Conservation (phyloP, 75 land plant genomes). For the Picea sitchensis region DNA sequence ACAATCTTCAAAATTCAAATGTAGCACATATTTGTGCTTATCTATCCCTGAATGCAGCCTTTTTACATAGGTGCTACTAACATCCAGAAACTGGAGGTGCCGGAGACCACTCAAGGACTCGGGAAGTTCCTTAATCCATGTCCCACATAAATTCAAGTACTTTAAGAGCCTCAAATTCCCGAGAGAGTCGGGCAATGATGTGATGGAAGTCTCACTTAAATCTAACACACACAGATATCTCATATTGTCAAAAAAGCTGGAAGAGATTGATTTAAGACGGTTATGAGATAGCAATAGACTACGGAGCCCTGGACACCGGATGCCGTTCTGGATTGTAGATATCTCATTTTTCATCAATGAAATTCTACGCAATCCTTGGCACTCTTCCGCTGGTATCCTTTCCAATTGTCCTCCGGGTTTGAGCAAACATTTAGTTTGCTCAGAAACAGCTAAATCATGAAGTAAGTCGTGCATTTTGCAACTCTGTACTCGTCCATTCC, state of each 20-base stretch:
- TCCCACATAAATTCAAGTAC: not conserved
- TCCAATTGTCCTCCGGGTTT: too few relatives aligned
- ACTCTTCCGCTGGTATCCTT: too few relatives aligned
- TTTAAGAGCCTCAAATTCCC: not conserved
- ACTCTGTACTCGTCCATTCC: too few relatives aligned
- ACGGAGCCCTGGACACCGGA: not conserved
- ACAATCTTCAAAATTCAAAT: not conserved
- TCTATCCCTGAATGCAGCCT: not conserved
- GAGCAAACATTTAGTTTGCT: too few relatives aligned
- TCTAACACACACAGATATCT: not conserved
- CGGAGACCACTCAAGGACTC: not conserved
- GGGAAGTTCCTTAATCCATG: not conserved
- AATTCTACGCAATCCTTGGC: too few relatives aligned
- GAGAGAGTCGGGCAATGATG: not conserved
- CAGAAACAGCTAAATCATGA: not conserved
- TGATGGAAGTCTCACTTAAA: not conserved
- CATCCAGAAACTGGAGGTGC: not conserved
- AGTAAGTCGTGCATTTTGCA: not conserved
- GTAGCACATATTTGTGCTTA: not conserved
- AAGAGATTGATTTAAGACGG: too few relatives aligned
- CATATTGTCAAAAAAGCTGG: too few relatives aligned
- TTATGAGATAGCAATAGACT: not conserved
- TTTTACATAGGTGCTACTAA: not conserved
- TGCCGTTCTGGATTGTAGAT: too few relatives aligned
- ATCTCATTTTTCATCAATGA: too few relatives aligned